Evolutionary conservation across 208 protist genomes (phyloP), one percentile per base, ranked within the genome.

Genomic region (Leishmania tarentolae): DNA sequence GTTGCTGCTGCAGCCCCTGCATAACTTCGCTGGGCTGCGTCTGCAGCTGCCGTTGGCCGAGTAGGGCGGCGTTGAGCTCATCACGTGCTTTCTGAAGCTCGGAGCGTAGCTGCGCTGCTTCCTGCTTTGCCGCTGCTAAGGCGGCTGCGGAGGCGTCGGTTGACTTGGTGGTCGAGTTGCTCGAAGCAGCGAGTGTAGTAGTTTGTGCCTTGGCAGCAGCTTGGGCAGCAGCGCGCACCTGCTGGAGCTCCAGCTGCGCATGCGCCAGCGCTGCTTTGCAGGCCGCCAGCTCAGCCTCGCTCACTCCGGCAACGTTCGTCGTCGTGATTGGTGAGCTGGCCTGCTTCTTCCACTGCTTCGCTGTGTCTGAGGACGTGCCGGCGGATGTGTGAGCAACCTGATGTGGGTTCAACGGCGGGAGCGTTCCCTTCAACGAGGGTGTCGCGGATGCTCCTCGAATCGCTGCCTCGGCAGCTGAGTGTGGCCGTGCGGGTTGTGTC

Each of bases 201-300:
- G 37, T 8, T 40, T 40, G 56, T 21, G 69, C 15, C 46, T 50
- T 70, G 47, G 31, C 53, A 53, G 35, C 68, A 21, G 61, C 46
- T 7, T 24, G 75, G 11, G 75, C 69, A 4, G 73, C 57, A 5
- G 87, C 82, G 31, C 83, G 89, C 65, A 92, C 66, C 76, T 89
- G 74, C 52, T 80, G 79, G 44, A 95, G 84, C 73, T 93, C 87
- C 31, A 83, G 71, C 72, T 88, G 78, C 1, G 90, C 82, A 37
- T 86, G 86, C 19, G 83, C 83, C 21, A 95, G 82, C 8, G 86
- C 88, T n/a, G 87, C 88, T 68, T 80, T 85, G 75, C 80, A 88
- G 40, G 83, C 78, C 31, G 78, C 84, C 2, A 91, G 69, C 70
- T 87, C 86, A 37, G 75, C 81, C 9, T 79, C 61, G 70, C 59